Base-by-base conservation (phyloP, 176 grass and related monocot species). In the Secale cereale region DNA sequence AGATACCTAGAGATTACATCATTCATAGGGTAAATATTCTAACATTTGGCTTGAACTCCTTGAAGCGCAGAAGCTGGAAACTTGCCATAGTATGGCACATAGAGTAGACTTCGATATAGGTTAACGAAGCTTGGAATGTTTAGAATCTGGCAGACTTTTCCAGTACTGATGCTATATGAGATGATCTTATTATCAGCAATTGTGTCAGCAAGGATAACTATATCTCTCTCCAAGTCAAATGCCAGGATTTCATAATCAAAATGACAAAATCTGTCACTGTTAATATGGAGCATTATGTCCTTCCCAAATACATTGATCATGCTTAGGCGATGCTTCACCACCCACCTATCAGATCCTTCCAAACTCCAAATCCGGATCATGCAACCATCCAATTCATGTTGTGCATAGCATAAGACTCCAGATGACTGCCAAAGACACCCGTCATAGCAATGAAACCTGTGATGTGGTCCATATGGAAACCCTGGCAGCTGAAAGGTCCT, bases 321-420 rank as follows among this genome's bases (percentile, higher is more conserved):
- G n/a, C n/a, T n/a, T n/a, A n/a, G n/a, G n/a, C n/a, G n/a, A n/a
- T n/a, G n/a, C n/a, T n/a, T n/a, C n/a, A n/a, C n/a, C n/a, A n/a
- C n/a, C n/a, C n/a, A n/a, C 61, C 20, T 71, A 10, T 72, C 26
- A 57, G 80, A 69, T 5, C 20, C 10, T 40, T 81, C 78, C 72
- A 87, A 48, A 76, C 29, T 67, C 85, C 78, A 81, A 27, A 87
- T 40, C 17, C 54, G 33, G 70, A 87, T 50, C 52, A 30, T 17
- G 76, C 27, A 8, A 30, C 39, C 52, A 79, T 60, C 31, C 30
- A 26, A 66, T 46, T 77, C 46, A 13, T 52, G 74, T 3, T 30
- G 41, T 10, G 52, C 81, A 19, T 81, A 87, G 41, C 56, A 77
- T 29, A 87, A 29, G 56, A 43, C 59, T 17, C 77, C 77, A 50